Base-by-base conservation (phyloP, 2,329 filamentous ascomycete species). In the Pestalotiopsis sp. region DNA sequence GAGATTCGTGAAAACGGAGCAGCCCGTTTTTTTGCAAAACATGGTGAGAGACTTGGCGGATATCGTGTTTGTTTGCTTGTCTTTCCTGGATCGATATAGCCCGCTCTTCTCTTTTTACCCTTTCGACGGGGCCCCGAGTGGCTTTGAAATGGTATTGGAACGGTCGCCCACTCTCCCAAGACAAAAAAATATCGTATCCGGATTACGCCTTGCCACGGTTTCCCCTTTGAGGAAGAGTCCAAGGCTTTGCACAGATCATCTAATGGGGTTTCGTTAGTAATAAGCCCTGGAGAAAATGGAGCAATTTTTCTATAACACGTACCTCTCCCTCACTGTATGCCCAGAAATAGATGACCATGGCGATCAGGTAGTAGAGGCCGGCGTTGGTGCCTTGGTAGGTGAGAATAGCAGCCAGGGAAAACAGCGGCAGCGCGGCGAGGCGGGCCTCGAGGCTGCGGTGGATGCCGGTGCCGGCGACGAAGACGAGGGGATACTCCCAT, bases 271-370 rank as follows among this genome's bases (percentile, higher is more conserved):
- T 36, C 7, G 14, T 69, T 69, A 68, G 68, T 56, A 20, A 36
- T 38, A 3, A 64, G 63, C 52, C 14, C 20, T 72, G 36, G 57
- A 36, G 36, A 9, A 3, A 4, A 49, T 36, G 20, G n/a, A 3
- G 20, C 25, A 20, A 17, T 58, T 39, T 67, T 36, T 9, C 31
- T 36, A 36, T 36, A 67, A 17, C 73, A 84, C 92, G 78, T 82
- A 97, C 95, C 91, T 99, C 96, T 81, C 96, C 96, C 81, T 99
- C 95, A 76, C 92, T 96, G 77, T 97, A 98, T 1, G 93, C 96
- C 95, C 95, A 98, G 76, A 98, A 97, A 81, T 98, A 99, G 14
- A 96, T 91, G 7, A 84, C 86, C 83, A 97, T 91, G 23, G 92
- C 95, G 71, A 98, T 88, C 31, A 97, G 79, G 79, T 98, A 98